Evolutionary conservation across 192 early-diverging fungal genomes (phyloP), one percentile per base, ranked within the genome.

Genomic region (Pilaira anomala): DNA sequence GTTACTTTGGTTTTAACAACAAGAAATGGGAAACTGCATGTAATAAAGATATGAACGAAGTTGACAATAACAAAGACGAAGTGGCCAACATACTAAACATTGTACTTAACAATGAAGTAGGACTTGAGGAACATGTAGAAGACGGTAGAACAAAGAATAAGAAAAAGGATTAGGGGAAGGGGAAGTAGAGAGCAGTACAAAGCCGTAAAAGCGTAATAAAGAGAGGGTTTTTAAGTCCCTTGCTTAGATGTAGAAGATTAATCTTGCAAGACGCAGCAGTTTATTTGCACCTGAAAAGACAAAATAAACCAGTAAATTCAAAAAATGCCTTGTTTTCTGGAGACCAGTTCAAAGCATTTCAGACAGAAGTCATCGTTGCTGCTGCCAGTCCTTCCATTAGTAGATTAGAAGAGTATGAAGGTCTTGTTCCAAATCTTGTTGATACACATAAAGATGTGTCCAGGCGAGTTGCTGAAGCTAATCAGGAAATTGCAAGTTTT

Each of bases 351-450:
- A 30, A 3, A 16, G 5, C n/a, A 0, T 53, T 53, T 30, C 51
- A 30, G 29, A 6, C 26, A 16, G 26, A 53, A 1, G 29, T 53
- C 25, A 16, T 53, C 19, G 12, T 6, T 29, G 51, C 51, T 16
- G 2, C 11, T 4, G 13, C 1, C 1, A n/a, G 2, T 29, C 51
- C 26, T 6, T 30, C 51, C 5, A 12, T 25, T 29, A 11, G 25
- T 29, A 29, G 51, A 53, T 24, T 53, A 1, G 9, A 53, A 53
- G 51, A 53, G 9, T 53, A 53, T 12, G 25, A 53, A 53, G 9
- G 2, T 11, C 26, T 30, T 53, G 51, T 53, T 0, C 51, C 51
- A 14, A 53, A n/a, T n/a, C n/a, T 53, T 29, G 51, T 53, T 29
- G 26, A 30, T 53, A 29, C 28, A 1, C 22, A 30, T 24, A 53